These are phyloP conservation scores for Bryopsis sp. DNA, from an alignment of 139 green algal genomes.

Conservation along the genomic window DNA sequence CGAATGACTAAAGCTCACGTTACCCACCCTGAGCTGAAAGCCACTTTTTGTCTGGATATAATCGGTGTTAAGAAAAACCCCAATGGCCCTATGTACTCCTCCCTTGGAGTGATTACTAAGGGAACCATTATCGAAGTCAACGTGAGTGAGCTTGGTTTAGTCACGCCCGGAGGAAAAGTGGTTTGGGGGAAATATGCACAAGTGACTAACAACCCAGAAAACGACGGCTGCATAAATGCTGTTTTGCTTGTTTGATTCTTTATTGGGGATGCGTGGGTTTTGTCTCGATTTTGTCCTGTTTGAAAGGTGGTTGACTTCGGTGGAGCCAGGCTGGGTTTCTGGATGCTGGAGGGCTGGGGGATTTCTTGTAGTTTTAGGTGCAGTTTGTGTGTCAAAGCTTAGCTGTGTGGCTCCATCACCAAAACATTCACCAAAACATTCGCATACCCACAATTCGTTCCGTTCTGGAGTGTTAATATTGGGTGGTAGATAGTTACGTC, in stretches of 20 bases:
- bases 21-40: slow-evolving; percentile 98
- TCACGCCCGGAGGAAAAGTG: slow-evolving; percentile 97
- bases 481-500: too few species aligned
- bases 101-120: slow-evolving; percentile 95
- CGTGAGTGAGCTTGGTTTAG: slow-evolving; percentile 94
- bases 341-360: too few species aligned
- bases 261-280: too few species aligned
- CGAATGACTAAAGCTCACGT: slow-evolving; percentile 98
- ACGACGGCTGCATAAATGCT: slow-evolving; percentile 97
- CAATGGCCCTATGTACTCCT: slow-evolving; percentile 93
- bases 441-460: too few species aligned
- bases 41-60: slow-evolving; percentile 95
- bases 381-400: too few species aligned
- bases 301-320: too few species aligned
- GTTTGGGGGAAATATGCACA: slow-evolving; percentile 99
- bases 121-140: slow-evolving; percentile 95
- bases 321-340: too few species aligned
- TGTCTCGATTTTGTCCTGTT: too few species aligned
- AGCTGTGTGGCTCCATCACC: too few species aligned
- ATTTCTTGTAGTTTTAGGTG: too few species aligned
- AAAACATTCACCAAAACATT: too few species aligned
- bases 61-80: slow-evolving; percentile 99
- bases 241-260: slow-evolving; percentile 87
- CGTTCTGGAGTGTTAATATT: too few species aligned
- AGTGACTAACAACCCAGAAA: slow-evolving; percentile 95